Evolutionary conservation across 179 eudicot species (phyloP), one percentile per base, ranked within the genome.

Genomic region (Actinidia chinensis): DNA sequence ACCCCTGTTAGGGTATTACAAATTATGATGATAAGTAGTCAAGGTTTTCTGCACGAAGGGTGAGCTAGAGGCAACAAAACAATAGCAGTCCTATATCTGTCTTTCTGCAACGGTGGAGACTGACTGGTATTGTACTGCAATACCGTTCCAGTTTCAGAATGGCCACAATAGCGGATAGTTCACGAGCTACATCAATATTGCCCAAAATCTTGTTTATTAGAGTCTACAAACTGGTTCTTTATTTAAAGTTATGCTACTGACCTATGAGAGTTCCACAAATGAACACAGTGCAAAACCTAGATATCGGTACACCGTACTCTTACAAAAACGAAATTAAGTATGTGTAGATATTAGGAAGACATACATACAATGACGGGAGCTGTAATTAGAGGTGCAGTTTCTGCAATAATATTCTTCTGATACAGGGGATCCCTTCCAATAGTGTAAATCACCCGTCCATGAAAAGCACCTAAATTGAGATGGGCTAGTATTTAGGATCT

Each of bases 401-500:
- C 94, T 17, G 97, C 88, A 47, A 88, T 83, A 61, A 93, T 86
- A 58, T 86, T 90, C 54, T 83, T 91, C 78, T 84, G 85, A 60
- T 83, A 76, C 83, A 72, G 85, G 12, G 91, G 87, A 85, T 95
- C 98, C 80, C 98, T 86, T 81, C 94, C 98, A 82, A 91, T 97
- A 33, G 97, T 90, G 80, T 91, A 93, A 72, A 85, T 87, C 61
- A 95, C 92, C 98, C 93, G 91, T 66, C 44, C 63, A 72, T 46
- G 55, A 72, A 55, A 54, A 23, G 71, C 13, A 58, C 12, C 80
- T 54, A 42, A 23, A 42, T 67, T 43, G 9, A 14, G 47, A 77
- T 44, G 18, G 65, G 15, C 17, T 28, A 66, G 63, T 66, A 65
- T n/a, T 22, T 59, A 8, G 52, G 50, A 59, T 20, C 43, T 59